Conservation (phyloP, 805 yeast genomes). For the Geotrichum ghanense region DNA sequence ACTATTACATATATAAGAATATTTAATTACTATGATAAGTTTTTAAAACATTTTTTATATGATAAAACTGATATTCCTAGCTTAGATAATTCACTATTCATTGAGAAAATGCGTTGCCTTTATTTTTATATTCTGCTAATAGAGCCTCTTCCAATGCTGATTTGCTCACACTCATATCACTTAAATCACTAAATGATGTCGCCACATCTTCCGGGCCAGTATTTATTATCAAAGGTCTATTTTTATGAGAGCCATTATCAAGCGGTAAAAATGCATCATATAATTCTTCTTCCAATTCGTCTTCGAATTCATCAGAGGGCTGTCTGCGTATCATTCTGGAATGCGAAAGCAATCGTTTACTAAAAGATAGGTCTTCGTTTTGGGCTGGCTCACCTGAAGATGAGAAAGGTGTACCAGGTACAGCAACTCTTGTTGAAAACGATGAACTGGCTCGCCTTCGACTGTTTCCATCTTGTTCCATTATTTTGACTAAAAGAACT, state of each 20-base stretch:
- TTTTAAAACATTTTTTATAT: too few species aligned
- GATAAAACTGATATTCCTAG: too few species aligned
- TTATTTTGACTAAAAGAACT: background rate
- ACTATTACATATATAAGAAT: too few species aligned
- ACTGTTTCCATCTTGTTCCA: background rate
- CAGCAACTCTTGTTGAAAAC: background rate
- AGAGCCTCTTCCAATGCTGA: conserved; percentile 27
- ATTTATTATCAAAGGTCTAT: background rate
- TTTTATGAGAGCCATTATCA: conserved; percentile 1
- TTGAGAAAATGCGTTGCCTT: background rate
- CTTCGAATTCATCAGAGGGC: conserved; percentile 1
- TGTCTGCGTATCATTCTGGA: conserved; percentile 3
- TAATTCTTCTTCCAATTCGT: conserved; percentile 6
- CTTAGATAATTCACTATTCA: too few species aligned
- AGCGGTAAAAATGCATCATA: conserved; percentile 10
- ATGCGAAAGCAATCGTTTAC: conserved; percentile 6
- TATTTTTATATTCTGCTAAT: conserved; percentile 8
- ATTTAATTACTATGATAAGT: too few species aligned
- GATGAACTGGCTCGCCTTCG: background rate
- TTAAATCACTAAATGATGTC: conserved; percentile 7
- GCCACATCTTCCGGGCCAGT: background rate
- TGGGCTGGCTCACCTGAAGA: background rate
- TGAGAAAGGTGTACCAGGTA: background rate
- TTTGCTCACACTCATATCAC: conserved; percentile 21
- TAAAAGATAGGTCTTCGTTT: conserved; percentile 1